Evolutionary conservation across 2,329 filamentous ascomycete species (phyloP).

Genomic region (Curvularia eragrostidis): DNA sequence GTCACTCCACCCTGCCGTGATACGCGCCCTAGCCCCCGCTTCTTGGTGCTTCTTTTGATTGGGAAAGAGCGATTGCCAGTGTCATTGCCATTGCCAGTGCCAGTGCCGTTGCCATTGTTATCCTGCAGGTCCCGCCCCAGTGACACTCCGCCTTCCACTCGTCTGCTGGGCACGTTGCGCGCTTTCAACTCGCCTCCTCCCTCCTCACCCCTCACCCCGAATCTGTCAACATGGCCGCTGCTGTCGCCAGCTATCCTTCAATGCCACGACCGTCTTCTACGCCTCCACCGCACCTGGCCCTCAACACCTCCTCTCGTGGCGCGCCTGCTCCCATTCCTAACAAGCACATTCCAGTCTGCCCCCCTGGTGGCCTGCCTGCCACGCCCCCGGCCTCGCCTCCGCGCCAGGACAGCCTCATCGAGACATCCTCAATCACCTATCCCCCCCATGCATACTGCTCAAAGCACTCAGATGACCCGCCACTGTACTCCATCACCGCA

Average conservation of each 20-base stretch:
- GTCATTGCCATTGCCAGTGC: constrained; percentile 13
- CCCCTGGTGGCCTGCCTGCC: constrained; percentile 71
- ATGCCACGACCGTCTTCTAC: constrained; percentile 49
- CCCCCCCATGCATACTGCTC: constrained; percentile 71
- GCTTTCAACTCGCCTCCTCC: constrained; percentile 27
- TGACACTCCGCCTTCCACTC: constrained; percentile 14
- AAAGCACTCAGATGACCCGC: constrained; percentile 60
- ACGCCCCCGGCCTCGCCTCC: constrained; percentile 66
- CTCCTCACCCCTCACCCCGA: constrained; percentile 17
- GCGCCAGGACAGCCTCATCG: constrained; percentile 61
- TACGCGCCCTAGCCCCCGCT: constrained; percentile 23
- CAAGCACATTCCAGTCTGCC: constrained; percentile 88
- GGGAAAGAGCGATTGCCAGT: constrained; percentile 19
- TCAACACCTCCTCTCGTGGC: constrained; percentile 64
- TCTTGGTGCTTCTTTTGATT: constrained; percentile 14
- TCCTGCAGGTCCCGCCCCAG: constrained; percentile 6
- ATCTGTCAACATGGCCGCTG: constrained; percentile 51
- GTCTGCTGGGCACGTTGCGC: constrained; percentile 32
- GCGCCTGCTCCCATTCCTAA: constrained; percentile 74
- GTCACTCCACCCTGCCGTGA: constrained; percentile 24
- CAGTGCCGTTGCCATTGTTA: constrained; percentile 6
- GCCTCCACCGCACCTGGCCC: constrained; percentile 62
- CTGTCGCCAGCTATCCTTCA: constrained; percentile 50
- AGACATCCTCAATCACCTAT: constrained; percentile 73
- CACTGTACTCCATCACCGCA: constrained; percentile 75